Base-by-base conservation (phyloP, 2,329 filamentous ascomycete genomes). In the Claviceps spartinae region DNA sequence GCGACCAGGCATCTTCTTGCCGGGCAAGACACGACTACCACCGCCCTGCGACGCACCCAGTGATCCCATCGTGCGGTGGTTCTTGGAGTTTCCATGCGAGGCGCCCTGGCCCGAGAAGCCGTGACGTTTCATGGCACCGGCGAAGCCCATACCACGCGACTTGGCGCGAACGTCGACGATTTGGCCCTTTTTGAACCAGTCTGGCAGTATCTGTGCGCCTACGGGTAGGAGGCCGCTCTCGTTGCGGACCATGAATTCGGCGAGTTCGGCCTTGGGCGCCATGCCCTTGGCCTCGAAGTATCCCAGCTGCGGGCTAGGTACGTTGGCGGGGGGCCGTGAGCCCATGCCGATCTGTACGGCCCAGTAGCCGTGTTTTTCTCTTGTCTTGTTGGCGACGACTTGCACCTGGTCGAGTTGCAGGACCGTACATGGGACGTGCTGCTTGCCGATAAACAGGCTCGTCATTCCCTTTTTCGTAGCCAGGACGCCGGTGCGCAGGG, bases 401-500 rank as follows among this genome's bases (percentile, higher is more conserved):
- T 97, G 86, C 55, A 94, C 89, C 61, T 88, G 78, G 68, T 98
- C 93, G 61, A 98, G 77, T 72, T 97, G 90, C 53, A 98, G 78
- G 50, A 98, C 85, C 14, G 93, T 98, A 74, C 89, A 95, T 20
- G 90, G 78, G 54, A 83, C 85, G 57, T 91, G 83, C 57, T 78
- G 78, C 60, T 86, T 86, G 60, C 82, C 79, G 63, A 89, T 83
- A 76, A 86, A 97, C 58, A 96, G 71, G 54, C 86, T 90, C 44
- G 89, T 95, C 87, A 98, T 97, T 68, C 93, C 93, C 72, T 90
- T 91, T 72, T 98, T 98, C 65, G 83, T 77, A 13, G 86, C 89
- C 47, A 98, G 76, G 8, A 88, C 83, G 34, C 93, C 93, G 2
- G 89, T 83, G 30, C 93, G 85, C 43, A 82, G 62, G 1, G 81